These are phyloP conservation scores for Pseudoturritis turrita DNA, from an alignment of 345 rosid species.

Conservation along the genomic window DNA sequence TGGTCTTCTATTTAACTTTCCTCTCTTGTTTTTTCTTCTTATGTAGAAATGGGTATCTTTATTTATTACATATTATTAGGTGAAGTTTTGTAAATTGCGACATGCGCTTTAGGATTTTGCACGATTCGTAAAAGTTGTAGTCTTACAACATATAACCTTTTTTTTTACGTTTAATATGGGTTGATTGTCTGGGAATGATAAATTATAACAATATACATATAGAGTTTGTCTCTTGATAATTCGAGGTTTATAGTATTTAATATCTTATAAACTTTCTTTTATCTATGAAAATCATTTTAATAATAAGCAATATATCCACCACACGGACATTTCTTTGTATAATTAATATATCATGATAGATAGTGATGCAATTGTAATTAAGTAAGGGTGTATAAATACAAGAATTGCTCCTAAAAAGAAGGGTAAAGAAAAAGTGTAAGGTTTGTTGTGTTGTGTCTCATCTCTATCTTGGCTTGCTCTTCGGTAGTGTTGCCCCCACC, in stretches of 20 bases:
- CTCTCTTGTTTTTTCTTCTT: neutral
- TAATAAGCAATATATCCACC: conserved; percentile 5
- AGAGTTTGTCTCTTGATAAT: neutral
- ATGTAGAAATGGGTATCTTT: neutral
- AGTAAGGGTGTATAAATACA: conserved; percentile 20
- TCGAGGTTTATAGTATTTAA: neutral
- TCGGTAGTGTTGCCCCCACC: conserved; percentile 56
- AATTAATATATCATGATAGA: neutral
- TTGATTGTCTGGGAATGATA: neutral
- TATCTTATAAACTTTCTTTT: neutral
- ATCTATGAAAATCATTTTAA: neutral
- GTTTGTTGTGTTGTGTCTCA: conserved; percentile 58
- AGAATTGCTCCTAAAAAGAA: conserved; percentile 41
- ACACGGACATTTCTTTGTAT: neutral
- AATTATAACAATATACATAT: neutral
- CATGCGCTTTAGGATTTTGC: conserved; percentile 5
- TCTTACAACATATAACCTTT: neutral
- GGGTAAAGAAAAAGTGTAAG: conserved; percentile 61
- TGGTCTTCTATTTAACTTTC: neutral
- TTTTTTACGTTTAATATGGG: neutral
- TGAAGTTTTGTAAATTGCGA: neutral
- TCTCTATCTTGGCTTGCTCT: conserved; percentile 32
- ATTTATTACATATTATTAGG: neutral
- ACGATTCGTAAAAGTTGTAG: conserved; percentile 3
- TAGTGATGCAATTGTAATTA: conserved; percentile 1